phyloP scores from a whole-genome alignment of 306 rosid genomes.

The Pterocarpus santalinus region DNA sequence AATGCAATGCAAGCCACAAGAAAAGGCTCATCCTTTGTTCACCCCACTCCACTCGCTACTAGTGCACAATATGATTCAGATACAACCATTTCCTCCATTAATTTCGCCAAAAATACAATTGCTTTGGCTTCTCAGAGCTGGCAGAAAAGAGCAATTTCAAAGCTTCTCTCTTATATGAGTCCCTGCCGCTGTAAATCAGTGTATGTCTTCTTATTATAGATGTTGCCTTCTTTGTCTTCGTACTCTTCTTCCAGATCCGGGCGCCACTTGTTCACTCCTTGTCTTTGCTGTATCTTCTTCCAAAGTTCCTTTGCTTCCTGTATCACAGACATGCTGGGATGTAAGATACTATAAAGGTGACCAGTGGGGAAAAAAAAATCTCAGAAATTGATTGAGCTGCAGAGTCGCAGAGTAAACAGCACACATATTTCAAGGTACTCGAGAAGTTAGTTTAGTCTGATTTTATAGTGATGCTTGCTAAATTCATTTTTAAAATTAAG shows the following conservation, averaged over 20 bases:
- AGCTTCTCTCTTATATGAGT: slow-evolving; percentile 60
- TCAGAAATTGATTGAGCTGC: neutral
- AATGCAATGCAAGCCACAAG: neutral
- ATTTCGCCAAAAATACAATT: slow-evolving; percentile 2
- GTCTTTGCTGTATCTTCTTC: slow-evolving; percentile 91
- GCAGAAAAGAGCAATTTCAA: slow-evolving; percentile 14
- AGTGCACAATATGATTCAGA: slow-evolving; percentile 20
- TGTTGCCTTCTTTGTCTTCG: slow-evolving; percentile 98
- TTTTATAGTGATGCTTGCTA: neutral
- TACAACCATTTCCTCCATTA: slow-evolving; percentile 15
- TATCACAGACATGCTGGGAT: slow-evolving; percentile 34
- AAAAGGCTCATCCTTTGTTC: neutral
- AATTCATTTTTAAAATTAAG: neutral
- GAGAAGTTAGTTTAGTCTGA: neutral
- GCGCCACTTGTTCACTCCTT: slow-evolving; percentile 97
- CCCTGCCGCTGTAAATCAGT: slow-evolving; percentile 99
- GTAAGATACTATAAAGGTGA: slow-evolving; percentile 26
- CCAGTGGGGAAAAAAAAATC: neutral
- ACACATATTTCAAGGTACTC: no score
- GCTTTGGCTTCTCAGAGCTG: slow-evolving; percentile 30
- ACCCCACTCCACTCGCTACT: slow-evolving; percentile 1
- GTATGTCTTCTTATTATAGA: slow-evolving; percentile 95
- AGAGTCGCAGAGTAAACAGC: neutral
- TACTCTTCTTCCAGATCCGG: slow-evolving; percentile 98
- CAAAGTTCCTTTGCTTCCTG: slow-evolving; percentile 98